These are phyloP conservation scores for Trebouxia sp. DNA, from an alignment of 139 green algal species.

Conservation along the genomic window DNA sequence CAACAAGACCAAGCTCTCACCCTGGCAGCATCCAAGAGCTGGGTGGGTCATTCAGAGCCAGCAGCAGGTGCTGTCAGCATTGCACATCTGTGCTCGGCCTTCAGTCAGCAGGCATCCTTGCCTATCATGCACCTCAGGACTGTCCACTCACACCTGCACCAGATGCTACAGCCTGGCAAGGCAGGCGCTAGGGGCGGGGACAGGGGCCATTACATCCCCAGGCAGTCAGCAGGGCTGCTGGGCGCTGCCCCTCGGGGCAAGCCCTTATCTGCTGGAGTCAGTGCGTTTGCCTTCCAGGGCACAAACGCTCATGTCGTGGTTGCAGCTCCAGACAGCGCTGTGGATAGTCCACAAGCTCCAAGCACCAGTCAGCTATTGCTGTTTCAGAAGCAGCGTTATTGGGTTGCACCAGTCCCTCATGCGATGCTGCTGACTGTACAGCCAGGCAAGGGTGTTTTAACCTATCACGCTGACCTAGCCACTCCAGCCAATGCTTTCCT, in stretches of 20 bases:
- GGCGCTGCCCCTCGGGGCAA: neutral
- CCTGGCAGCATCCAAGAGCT: constrained; percentile 73
- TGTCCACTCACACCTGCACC: constrained; percentile 67
- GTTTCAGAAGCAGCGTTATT: constrained; percentile 20
- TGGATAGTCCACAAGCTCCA: too few species aligned
- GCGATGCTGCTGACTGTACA: constrained; percentile 4
- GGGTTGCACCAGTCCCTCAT: constrained; percentile 17
- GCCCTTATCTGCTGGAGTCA: constrained; percentile 53
- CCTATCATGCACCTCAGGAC: constrained; percentile 67
- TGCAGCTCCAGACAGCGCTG: too few species aligned
- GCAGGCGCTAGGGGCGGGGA: neutral
- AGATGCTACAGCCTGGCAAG: constrained; percentile 20
- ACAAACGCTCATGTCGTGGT: constrained; percentile 80
- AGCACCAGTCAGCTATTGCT: neutral
- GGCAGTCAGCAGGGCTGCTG: constrained; percentile 33
- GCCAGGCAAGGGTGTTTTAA: neutral
- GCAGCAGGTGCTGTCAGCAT: constrained; percentile 68
- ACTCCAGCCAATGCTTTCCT: constrained; percentile 29
- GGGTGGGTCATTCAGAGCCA: constrained; percentile 85
- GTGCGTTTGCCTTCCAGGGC: constrained; percentile 81
- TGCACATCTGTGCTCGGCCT: neutral
- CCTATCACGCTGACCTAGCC: neutral
- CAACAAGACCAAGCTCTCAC: constrained; percentile 37
- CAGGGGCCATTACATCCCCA: constrained; percentile 27
- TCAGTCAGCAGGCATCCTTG: neutral